Base-by-base conservation (phyloP, 2,329 filamentous ascomycete species). In the Cryphonectria parasitica region DNA sequence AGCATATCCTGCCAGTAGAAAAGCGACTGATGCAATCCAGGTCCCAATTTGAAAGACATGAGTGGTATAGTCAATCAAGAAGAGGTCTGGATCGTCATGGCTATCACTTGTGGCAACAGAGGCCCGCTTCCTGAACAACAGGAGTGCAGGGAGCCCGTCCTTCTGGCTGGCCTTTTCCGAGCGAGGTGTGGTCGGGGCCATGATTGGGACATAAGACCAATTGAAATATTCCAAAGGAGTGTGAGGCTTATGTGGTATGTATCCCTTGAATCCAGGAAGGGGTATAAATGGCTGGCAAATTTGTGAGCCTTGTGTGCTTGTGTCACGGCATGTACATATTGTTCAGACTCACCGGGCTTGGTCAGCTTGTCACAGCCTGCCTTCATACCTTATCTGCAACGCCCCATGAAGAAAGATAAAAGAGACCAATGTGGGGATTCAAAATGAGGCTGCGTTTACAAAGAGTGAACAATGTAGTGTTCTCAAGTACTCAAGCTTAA, bases 1-100 rank as follows among this genome's bases (percentile, higher is more conserved):
- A 31, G 49, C 39, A 17, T 64, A 43, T 11, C 56, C 41, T 25
- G 36, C 34, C 45, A 69, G n/a, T 31, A 69, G 45, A 45, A 66
- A 63, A 5, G 15, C 58, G 4, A 58, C 45, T 13, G 61, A 62
- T 17, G 58, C 39, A 28, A 69, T 31, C 34, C 64, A 67, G 39
- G 39, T 62, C 36, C 31, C 65, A 66, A n/a, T 58, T 52, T 19
- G 17, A 22, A 64, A 17, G 2, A 64, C 11, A n/a, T 34, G 28
- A 8, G 43, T 3, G 19, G 63, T 22, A 17, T 19, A 43, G 7
- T 64, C 63, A 8, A 64, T 11, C 63, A 49, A 7, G 8, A 22
- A 64, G 13, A 52, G 43, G 19, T 64, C 63, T 52, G 63, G 43
- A 25, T 52, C n/a, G 3, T 45, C 39, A 11, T 6, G 25, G 39